These are phyloP conservation scores for Periconia digitata DNA, from an alignment of 2,329 filamentous ascomycete genomes.

Conservation along the genomic window DNA sequence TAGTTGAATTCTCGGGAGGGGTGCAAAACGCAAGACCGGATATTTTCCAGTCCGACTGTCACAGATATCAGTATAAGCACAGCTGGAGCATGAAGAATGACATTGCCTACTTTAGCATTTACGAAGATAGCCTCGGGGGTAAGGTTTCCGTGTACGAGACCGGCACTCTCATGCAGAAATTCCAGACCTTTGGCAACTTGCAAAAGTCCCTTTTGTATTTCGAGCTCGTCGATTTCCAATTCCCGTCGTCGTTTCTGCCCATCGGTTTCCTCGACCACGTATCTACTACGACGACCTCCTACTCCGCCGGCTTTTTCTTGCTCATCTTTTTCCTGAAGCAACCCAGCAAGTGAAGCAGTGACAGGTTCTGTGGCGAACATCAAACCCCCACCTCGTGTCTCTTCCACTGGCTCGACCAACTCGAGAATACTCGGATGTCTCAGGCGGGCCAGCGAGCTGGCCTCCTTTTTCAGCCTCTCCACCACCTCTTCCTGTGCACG, in stretches of 20 bases:
- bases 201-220: constrained; percentile 93
- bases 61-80: constrained; percentile 27
- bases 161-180: constrained; percentile 93
- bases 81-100: constrained; percentile 8
- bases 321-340: constrained; percentile 86
- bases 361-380: constrained; percentile 96
- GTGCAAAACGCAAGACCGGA: constrained; percentile 90
- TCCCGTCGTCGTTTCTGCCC: constrained; percentile 72
- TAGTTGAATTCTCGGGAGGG: constrained; percentile 73
- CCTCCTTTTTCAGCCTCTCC: constrained; percentile 88
- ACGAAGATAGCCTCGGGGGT: constrained; percentile 92
- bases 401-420: constrained; percentile 91
- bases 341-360: constrained; percentile 79
- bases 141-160: constrained; percentile 89
- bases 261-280: constrained; percentile 77
- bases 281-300: constrained; percentile 73
- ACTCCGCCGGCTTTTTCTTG: constrained; percentile 72
- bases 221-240: constrained; percentile 91
- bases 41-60: constrained; percentile 94
- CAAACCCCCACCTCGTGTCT: constrained; percentile 84
- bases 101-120: constrained; percentile 75
- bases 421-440: constrained; percentile 92
- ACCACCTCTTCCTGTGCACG: constrained; percentile 85
- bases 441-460: constrained; percentile 81
- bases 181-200: constrained; percentile 93